Base-by-base conservation (phyloP, 1,284 basidiomycete species). In the Malassezia equina region DNA sequence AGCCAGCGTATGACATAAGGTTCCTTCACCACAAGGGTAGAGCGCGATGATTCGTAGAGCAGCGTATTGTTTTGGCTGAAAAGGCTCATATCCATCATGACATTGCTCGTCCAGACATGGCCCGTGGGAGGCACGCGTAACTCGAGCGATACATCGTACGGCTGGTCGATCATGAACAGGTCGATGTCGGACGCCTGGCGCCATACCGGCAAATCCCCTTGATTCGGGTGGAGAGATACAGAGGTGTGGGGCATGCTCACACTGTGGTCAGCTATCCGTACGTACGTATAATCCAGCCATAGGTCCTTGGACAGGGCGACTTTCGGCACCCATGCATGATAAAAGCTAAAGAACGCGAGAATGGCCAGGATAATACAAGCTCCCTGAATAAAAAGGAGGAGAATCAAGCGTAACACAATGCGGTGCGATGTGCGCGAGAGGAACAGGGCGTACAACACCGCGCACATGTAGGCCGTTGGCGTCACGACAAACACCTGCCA, bases 141-240 rank as follows among this genome's bases (percentile, higher is more conserved):
- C 33, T 73, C 71, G 28, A 74, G 55, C 7, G 65, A 64, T 25
- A 73, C 61, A 24, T 74, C 70, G 59, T 74, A 74, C n/a, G 61
- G 61, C 41, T 68, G 64, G 33, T 71, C 69, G 8, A 63, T 55
- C 5, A 61, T 62, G 29, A 74, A 73, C 47, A 65, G 59, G 15
- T 59, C 51, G 15, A 47, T 50, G 13, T 23, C 43, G 15, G 48
- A 49, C n/a, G 55, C 58, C 23, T 42, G 47, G 11, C 50, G 58
- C 44, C 60, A 65, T 5, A 53, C 58, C 0, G 58, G 56, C 11
- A 29, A 44, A 2, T 64, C 64, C 15, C 40, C 47, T 13, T 33
- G 6, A 3, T 36, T 21, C 2, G 45, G 27, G n/a, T 28, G 51
- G 12, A 68, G 66, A 23, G 60, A 55, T 13, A 68, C 60, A 11